A percentile compares a stretch with the other conserved stretches of the same genome.
Evolutionary conservation across 768 basidiomycete genomes (phyloP).

Genomic region (Lactarius psammicola): DNA sequence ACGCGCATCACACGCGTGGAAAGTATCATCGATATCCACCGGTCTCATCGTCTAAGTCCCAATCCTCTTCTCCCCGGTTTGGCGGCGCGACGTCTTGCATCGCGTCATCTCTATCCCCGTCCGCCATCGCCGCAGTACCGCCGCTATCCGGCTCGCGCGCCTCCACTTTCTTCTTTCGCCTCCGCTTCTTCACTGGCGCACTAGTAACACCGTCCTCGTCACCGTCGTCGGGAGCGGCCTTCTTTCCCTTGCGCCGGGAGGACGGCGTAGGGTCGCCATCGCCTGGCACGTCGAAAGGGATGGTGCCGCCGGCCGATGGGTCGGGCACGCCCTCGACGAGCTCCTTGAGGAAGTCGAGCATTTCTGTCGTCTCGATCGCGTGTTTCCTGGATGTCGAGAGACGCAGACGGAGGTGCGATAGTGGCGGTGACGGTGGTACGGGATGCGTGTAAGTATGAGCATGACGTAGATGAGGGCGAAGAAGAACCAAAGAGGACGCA

Average conservation of each 20-base stretch:
- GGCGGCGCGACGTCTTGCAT: slow-evolving; percentile 30
- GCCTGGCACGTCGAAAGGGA: slow-evolving; percentile 64
- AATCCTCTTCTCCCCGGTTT: slow-evolving; percentile 38
- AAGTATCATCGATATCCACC: slow-evolving; percentile 7
- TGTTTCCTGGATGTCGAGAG: slow-evolving; percentile 82
- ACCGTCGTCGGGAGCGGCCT: slow-evolving; percentile 40
- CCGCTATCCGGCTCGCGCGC: slow-evolving; percentile 36
- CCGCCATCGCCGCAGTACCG: slow-evolving; percentile 38
- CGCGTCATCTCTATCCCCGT: slow-evolving; percentile 40
- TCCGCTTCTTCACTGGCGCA: slow-evolving; percentile 45
- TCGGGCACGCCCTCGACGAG: slow-evolving; percentile 85
- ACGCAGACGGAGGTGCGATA: neutral
- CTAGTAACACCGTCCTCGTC: slow-evolving; percentile 39
- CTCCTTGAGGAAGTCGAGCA: slow-evolving; percentile 93
- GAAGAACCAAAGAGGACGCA: slow-evolving; percentile 42
- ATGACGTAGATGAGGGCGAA: neutral
- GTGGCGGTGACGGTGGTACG: slow-evolving; percentile 2
- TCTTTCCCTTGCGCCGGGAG: slow-evolving; percentile 61
- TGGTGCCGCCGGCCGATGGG: slow-evolving; percentile 79
- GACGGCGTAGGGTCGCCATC: slow-evolving; percentile 50
- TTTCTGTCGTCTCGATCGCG: slow-evolving; percentile 81
- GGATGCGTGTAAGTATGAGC: slow-evolving; percentile 1
- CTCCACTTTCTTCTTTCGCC: slow-evolving; percentile 50
- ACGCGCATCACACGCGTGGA: neutral
- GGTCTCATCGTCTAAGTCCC: slow-evolving; percentile 40